Conservation (phyloP, 1,284 basidiomycete genomes). For the Chalciporus piperatoides region DNA sequence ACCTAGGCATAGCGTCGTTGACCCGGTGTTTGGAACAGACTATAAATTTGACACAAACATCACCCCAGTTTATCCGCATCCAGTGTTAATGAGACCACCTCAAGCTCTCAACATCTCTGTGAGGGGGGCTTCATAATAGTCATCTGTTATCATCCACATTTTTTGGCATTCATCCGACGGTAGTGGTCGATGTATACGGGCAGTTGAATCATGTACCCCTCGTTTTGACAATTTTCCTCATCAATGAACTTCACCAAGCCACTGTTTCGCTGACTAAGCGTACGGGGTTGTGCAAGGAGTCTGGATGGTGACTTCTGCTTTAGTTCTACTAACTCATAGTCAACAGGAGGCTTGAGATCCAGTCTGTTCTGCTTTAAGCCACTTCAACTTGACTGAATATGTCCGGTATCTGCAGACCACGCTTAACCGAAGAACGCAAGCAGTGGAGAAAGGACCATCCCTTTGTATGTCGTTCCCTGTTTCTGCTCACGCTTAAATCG, state of each 20-base stretch:
- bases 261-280: constrained; percentile 27
- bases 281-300: not conserved
- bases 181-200: not conserved
- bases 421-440: constrained; percentile 95
- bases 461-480: constrained; percentile 65
- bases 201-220: not conserved
- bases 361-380: constrained; percentile 1
- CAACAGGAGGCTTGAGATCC: not conserved
- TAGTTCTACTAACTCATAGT: not conserved
- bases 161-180: not conserved
- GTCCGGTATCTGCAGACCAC: constrained; percentile 81
- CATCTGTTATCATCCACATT: not conserved
- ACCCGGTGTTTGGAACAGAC: constrained; percentile 21
- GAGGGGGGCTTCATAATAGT: not conserved
- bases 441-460: constrained; percentile 99
- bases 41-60: constrained; percentile 24
- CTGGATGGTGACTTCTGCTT: not conserved
- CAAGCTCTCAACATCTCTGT: not conserved
- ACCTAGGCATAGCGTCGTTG: constrained; percentile 20
- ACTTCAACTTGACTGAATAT: constrained; percentile 34
- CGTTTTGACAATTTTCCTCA: too few species aligned
- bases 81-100: constrained; percentile 6
- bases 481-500: constrained; percentile 2
- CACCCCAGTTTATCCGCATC: constrained; percentile 19
- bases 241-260: too few species aligned